Evolutionary conservation across 352 stramenopile species (phyloP).

Genomic region (Peronosclerospora sorghi): DNA sequence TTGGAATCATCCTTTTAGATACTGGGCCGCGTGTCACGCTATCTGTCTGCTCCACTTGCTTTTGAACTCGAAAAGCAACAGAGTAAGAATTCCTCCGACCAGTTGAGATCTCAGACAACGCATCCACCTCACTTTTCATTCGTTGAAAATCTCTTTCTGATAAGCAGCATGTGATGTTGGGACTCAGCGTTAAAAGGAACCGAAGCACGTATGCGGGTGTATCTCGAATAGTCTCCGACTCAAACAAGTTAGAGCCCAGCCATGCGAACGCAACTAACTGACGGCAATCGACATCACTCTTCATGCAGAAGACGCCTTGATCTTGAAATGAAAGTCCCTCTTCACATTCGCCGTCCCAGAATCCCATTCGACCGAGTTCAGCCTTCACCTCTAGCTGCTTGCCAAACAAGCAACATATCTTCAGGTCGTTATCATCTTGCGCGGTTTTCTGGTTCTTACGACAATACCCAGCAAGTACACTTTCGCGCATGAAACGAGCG

Average conservation of each 20-base stretch:
- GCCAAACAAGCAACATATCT: conserved; percentile 41
- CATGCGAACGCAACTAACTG: too few relatives aligned
- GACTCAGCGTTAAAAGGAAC: conserved; percentile 17
- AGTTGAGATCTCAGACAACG: not conserved
- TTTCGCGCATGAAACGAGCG: conserved; percentile 34
- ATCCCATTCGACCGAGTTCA: too few relatives aligned
- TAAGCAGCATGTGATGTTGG: conserved; percentile 17
- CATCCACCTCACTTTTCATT: conserved; percentile 9
- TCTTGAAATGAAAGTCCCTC: too few relatives aligned
- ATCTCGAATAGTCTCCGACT: conserved; percentile 25
- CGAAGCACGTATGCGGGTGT: conserved; percentile 48
- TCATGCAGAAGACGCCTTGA: too few relatives aligned
- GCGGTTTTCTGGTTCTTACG: not conserved
- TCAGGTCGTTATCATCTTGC: conserved; percentile 6
- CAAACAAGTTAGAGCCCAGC: conserved; percentile 34
- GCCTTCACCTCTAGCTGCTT: conserved; percentile 38
- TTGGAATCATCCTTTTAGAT: too few relatives aligned
- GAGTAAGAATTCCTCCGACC: too few relatives aligned
- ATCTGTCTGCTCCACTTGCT: too few relatives aligned
- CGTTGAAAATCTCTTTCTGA: conserved; percentile 8
- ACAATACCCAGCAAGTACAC: conserved; percentile 12
- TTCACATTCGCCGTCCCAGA: too few relatives aligned
- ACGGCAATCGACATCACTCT: too few relatives aligned
- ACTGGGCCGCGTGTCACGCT: too few relatives aligned
- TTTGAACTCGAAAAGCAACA: too few relatives aligned